Percentiles rank a stretch among this genome's conserved stretches.
Conservation (phyloP, 225 moss, liverwort and hornwort genomes). For the Pseudisothecium myosuroides region DNA sequence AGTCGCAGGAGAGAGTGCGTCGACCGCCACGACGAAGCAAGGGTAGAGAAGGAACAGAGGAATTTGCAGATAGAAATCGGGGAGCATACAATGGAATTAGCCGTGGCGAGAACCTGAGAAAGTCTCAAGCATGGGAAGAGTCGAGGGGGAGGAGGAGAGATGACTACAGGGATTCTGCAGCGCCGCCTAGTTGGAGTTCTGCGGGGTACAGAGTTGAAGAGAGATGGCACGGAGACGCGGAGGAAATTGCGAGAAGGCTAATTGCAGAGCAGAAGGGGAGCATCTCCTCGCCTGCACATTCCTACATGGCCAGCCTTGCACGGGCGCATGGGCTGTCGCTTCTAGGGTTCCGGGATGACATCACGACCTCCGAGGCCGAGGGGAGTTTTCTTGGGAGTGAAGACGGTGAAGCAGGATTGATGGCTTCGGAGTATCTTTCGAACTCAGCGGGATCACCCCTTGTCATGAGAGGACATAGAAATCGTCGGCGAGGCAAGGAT, state of each 20-base stretch:
- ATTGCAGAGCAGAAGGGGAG: constrained; percentile 28
- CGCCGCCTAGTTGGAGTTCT: background rate
- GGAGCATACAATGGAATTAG: background rate
- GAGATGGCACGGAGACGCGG: constrained; percentile 37
- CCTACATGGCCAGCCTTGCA: constrained; percentile 23
- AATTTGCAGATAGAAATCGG: background rate
- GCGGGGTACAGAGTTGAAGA: constrained; percentile 16
- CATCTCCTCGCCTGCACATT: constrained; percentile 31
- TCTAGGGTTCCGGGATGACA: constrained; percentile 31
- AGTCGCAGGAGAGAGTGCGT: constrained; percentile 9
- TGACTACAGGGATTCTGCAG: constrained; percentile 4
- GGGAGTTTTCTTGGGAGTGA: constrained; percentile 34
- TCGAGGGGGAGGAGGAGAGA: constrained; percentile 20
- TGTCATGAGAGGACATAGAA: constrained; percentile 10
- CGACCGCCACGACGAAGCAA: constrained; percentile 17
- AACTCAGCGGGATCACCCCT: constrained; percentile 32
- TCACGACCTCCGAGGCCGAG: constrained; percentile 19
- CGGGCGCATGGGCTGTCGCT: constrained; percentile 23
- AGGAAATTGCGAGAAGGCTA: constrained; percentile 34
- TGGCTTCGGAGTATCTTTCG: constrained; percentile 17
- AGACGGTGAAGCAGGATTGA: constrained; percentile 13
- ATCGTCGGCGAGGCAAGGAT: constrained; percentile 16
- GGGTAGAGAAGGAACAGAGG: constrained; percentile 10
- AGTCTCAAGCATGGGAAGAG: constrained; percentile 8
- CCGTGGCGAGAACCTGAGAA: constrained; percentile 5